Evolutionary conservation across 2,329 filamentous ascomycete species (phyloP).

Genomic region (Fusarium nelsonii): DNA sequence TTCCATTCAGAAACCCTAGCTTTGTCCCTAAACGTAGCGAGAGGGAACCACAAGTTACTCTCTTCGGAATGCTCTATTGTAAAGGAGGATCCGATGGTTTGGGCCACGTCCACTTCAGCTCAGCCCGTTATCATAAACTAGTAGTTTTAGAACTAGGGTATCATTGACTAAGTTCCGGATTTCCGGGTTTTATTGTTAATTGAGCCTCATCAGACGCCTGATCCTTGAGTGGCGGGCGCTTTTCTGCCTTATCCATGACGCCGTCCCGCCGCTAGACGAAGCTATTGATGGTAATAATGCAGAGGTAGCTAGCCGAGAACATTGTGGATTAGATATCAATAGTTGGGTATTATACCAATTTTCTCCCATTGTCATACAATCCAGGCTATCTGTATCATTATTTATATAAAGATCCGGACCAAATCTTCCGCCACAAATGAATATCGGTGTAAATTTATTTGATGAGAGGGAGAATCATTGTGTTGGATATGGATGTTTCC

Average conservation of each 20-base stretch:
- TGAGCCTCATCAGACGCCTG: constrained; percentile 9
- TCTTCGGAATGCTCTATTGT: not conserved
- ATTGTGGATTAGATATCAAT: not conserved
- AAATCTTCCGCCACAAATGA: not conserved
- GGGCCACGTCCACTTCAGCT: constrained; percentile 11
- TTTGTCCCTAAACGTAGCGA: not conserved
- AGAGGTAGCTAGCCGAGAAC: not conserved
- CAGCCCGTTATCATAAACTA: constrained; percentile 11
- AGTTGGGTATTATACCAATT: not conserved
- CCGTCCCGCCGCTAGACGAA: not conserved
- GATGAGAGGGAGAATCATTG: not conserved
- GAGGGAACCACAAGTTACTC: not conserved
- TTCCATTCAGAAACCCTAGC: not conserved
- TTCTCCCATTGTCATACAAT: not conserved
- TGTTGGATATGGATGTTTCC: not conserved
- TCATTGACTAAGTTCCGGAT: not conserved
- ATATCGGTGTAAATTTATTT: not conserved
- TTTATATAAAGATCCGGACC: not conserved
- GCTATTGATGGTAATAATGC: not conserved
- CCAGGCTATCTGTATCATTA: not conserved
- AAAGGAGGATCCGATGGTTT: not conserved
- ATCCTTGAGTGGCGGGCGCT: not conserved
- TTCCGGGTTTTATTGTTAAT: not conserved
- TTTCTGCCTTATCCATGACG: constrained; percentile 9
- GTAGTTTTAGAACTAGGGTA: not conserved